These are phyloP conservation scores for Emmonsiellopsis sp. DNA, from an alignment of 2,329 filamentous ascomycete species.

Conservation along the genomic window DNA sequence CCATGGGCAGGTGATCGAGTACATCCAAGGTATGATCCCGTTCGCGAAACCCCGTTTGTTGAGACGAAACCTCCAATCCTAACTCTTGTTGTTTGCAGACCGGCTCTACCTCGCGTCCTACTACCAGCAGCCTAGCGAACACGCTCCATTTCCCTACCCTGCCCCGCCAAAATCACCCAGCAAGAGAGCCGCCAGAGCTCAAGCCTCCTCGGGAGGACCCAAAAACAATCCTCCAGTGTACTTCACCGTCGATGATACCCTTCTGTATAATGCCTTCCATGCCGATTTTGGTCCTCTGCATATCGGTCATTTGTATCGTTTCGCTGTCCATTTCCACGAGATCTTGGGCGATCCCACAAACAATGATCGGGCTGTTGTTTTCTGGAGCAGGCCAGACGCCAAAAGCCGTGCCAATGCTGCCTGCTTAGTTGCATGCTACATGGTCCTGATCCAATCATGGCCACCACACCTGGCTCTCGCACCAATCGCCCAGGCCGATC, in stretches of 20 bases:
- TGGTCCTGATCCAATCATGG: constrained; percentile 98
- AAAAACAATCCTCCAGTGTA: constrained; percentile 65
- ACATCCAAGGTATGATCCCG: constrained; percentile 69
- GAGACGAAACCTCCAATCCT: not conserved
- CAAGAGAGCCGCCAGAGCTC: constrained; percentile 65
- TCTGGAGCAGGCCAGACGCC: constrained; percentile 89
- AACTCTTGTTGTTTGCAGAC: constrained; percentile 38
- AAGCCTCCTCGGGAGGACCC: constrained; percentile 36
- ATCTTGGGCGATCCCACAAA: constrained; percentile 87
- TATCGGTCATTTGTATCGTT: constrained; percentile 93
- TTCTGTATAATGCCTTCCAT: constrained; percentile 97
- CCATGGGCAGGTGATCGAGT: constrained; percentile 87
- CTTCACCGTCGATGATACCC: constrained; percentile 85
- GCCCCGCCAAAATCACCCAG: constrained; percentile 55
- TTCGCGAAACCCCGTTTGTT: constrained; percentile 1
- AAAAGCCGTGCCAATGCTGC: constrained; percentile 85
- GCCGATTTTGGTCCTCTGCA: constrained; percentile 96
- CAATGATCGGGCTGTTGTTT: constrained; percentile 81
- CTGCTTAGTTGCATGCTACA: constrained; percentile 92
- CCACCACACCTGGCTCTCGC: constrained; percentile 90
- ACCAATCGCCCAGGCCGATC: constrained; percentile 92
- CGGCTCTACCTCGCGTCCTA: constrained; percentile 93
- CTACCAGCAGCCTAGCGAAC: constrained; percentile 65
- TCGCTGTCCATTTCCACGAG: constrained; percentile 91
- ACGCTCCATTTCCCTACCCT: constrained; percentile 80